Conservation (phyloP, 768 basidiomycete species). For the Rhodotorula babjevae region DNA sequence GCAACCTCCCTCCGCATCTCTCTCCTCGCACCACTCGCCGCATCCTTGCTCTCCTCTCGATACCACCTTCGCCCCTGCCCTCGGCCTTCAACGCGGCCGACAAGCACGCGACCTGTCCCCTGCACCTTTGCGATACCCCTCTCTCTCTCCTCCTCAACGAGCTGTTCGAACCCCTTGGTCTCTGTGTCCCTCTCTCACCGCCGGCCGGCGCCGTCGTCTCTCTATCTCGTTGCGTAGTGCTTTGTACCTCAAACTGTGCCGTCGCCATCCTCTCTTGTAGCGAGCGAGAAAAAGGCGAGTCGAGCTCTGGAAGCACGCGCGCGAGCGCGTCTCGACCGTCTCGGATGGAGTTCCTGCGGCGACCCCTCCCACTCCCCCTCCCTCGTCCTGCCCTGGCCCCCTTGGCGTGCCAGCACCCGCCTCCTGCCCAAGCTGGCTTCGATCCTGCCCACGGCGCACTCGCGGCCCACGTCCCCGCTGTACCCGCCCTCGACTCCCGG, state of each 20-base stretch:
- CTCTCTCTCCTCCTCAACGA: neutral
- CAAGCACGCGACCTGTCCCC: neutral
- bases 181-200: neutral
- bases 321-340: neutral
- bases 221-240: no score
- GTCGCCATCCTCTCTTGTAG: neutral
- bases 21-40: neutral
- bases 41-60: neutral
- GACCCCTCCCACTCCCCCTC: neutral
- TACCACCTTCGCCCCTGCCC: neutral
- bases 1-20: neutral
- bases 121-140: neutral
- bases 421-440: slow-evolving; percentile 3
- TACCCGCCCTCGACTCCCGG: neutral
- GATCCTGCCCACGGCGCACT: neutral
- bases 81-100: neutral
- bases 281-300: neutral
- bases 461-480: neutral
- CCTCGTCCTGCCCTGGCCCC: neutral
- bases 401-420: no score
- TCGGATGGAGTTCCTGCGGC: neutral
- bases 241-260: neutral
- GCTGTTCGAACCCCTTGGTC: neutral
- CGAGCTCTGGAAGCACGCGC: neutral
- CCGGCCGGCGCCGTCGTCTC: neutral